phyloP scores from a whole-genome alignment of 2,329 filamentous ascomycete genomes.

The Thermomyces lanuginosus region DNA sequence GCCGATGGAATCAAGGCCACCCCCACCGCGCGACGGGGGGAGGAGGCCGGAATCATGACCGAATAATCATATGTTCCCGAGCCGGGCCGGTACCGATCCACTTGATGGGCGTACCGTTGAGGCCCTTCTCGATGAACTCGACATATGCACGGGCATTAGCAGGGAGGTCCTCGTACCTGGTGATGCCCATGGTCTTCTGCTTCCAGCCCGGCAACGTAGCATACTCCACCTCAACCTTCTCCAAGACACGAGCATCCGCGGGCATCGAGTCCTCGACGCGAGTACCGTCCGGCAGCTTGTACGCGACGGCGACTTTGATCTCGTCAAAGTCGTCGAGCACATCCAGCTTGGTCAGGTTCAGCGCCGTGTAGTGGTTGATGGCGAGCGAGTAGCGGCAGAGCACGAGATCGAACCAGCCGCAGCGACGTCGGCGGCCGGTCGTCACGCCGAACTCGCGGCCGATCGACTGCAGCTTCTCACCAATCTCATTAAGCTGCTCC shows the following conservation, averaged over 20 bases:
- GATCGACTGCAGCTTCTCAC: slow-evolving; percentile 40
- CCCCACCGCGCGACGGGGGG: neutral
- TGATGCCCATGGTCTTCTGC: slow-evolving; percentile 40
- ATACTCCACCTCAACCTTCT: slow-evolving; percentile 41
- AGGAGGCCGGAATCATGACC: slow-evolving; percentile 11
- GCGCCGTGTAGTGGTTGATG: slow-evolving; percentile 35
- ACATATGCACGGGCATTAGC: slow-evolving; percentile 43
- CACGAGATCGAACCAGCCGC: slow-evolving; percentile 51
- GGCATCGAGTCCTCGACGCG: slow-evolving; percentile 40
- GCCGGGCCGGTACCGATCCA: slow-evolving; percentile 48
- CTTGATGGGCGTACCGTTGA: slow-evolving; percentile 40
- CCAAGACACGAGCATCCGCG: slow-evolving; percentile 36
- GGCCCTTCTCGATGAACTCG: slow-evolving; percentile 42
- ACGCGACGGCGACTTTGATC: slow-evolving; percentile 44
- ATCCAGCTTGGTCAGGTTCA: slow-evolving; percentile 51
- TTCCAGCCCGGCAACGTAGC: slow-evolving; percentile 47
- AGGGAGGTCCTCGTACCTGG: slow-evolving; percentile 41
- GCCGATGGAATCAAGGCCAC: too few relatives aligned
- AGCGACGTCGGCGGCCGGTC: slow-evolving; percentile 45
- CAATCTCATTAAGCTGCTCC: slow-evolving; percentile 41
- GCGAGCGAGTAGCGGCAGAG: slow-evolving; percentile 45
- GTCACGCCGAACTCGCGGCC: slow-evolving; percentile 42
- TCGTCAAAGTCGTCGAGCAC: slow-evolving; percentile 47
- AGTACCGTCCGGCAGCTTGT: slow-evolving; percentile 35
- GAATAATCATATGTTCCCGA: slow-evolving; percentile 45